A percentile compares a stretch with the other conserved stretches of the same genome.
These are phyloP conservation scores for Nephelium lappaceum DNA, from an alignment of 345 rosid species.

Conservation along the genomic window DNA sequence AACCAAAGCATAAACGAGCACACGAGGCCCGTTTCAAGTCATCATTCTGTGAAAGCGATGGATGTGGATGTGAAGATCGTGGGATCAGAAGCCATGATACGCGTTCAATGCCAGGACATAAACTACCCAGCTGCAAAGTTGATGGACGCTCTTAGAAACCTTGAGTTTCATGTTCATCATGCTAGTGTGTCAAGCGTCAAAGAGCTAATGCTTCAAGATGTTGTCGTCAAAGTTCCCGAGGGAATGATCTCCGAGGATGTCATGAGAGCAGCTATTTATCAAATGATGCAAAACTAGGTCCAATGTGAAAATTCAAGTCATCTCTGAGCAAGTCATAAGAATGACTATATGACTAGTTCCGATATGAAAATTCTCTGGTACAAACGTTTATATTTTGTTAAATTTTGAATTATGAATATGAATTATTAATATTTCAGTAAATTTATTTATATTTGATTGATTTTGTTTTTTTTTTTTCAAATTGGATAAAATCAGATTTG, in stretches of 20 bases:
- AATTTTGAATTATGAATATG: too few relatives aligned
- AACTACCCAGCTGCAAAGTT: constrained; percentile 53
- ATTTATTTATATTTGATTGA: too few relatives aligned
- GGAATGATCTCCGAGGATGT: constrained; percentile 37
- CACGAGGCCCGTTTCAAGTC: constrained; percentile 10
- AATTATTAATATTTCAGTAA: too few relatives aligned
- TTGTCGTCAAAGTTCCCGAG: constrained; percentile 41
- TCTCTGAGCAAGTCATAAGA: too few relatives aligned
- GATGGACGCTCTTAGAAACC: constrained; percentile 48
- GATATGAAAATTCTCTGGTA: too few relatives aligned
- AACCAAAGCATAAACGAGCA: not conserved
- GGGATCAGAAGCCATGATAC: constrained; percentile 53
- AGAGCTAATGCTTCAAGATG: constrained; percentile 48
- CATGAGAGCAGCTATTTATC: constrained; percentile 33
- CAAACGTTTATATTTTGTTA: too few relatives aligned
- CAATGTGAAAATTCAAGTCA: too few relatives aligned
- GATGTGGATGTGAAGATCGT: constrained; percentile 57
- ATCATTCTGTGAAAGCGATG: constrained; percentile 11
- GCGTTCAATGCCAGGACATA: constrained; percentile 41
- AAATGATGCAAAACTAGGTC: constrained; percentile 22
- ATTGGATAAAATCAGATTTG: too few relatives aligned
- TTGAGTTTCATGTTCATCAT: constrained; percentile 47
- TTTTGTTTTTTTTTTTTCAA: too few relatives aligned
- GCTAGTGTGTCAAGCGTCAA: constrained; percentile 49
- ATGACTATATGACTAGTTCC: too few relatives aligned